These are phyloP conservation scores for Waltergamsia citrina DNA, from an alignment of 2,329 filamentous ascomycete genomes.

Conservation along the genomic window DNA sequence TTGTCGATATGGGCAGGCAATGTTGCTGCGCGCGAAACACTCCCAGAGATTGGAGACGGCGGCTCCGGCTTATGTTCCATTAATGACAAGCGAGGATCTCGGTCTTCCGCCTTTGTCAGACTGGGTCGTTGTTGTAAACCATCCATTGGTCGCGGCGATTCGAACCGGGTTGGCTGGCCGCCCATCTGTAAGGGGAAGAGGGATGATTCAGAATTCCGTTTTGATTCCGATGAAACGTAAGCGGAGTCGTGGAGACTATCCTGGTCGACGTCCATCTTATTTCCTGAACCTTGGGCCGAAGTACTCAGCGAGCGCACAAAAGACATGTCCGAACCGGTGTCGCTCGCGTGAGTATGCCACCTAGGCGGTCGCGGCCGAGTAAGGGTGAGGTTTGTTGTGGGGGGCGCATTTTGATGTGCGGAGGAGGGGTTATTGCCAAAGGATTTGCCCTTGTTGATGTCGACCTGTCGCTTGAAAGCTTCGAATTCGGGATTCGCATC, in stretches of 20 bases:
- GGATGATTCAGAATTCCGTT: slow-evolving; percentile 40
- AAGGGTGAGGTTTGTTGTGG: slow-evolving; percentile 16
- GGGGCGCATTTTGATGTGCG: slow-evolving; percentile 33
- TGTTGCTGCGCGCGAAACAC: slow-evolving; percentile 33
- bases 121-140: slow-evolving; percentile 12
- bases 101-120: slow-evolving; percentile 35
- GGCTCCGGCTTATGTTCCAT: slow-evolving; percentile 35
- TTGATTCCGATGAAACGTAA: slow-evolving; percentile 44
- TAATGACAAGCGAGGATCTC: slow-evolving; percentile 45
- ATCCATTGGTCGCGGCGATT: slow-evolving; percentile 23
- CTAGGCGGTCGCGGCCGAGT: slow-evolving; percentile 32
- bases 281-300: slow-evolving; percentile 11
- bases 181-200: slow-evolving; percentile 28
- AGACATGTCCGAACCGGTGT: slow-evolving; percentile 25
- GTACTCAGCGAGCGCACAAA: slow-evolving; percentile 12
- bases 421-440: slow-evolving; percentile 37
- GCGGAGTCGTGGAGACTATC: slow-evolving; percentile 42
- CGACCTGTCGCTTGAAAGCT: slow-evolving; percentile 65
- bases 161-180: slow-evolving; percentile 29
- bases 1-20: slow-evolving; percentile 39
- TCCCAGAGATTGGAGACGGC: slow-evolving; percentile 16
- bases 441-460: slow-evolving; percentile 43
- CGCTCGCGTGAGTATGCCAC: slow-evolving; percentile 39
- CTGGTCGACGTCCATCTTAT: slow-evolving; percentile 32
- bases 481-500: slow-evolving; percentile 78